These are phyloP conservation scores for Sonneratia caseolaris DNA, from an alignment of 345 rosid species.

Conservation along the genomic window DNA sequence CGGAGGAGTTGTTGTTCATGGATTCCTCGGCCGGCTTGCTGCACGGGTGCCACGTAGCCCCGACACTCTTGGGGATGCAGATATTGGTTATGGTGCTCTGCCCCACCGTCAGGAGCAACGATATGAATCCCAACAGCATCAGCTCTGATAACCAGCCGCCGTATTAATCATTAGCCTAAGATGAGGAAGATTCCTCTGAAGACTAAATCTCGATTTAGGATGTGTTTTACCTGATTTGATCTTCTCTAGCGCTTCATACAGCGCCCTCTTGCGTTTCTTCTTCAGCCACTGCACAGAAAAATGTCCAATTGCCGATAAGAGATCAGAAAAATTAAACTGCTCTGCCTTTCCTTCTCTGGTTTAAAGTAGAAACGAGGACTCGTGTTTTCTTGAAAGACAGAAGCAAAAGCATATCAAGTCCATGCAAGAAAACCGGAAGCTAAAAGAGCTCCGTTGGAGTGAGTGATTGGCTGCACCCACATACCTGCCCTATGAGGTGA, in stretches of 20 bases:
- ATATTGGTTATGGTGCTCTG: slow-evolving; percentile 12
- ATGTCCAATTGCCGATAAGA: not conserved
- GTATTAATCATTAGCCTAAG: not conserved
- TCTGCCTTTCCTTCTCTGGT: not conserved
- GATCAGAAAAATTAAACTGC: not conserved
- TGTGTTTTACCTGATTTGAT: slow-evolving; percentile 58
- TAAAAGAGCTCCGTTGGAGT: not conserved
- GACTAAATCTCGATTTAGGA: not conserved
- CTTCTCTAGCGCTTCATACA: slow-evolving; percentile 83
- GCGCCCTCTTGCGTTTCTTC: slow-evolving; percentile 52
- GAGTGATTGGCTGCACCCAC: too few relatives aligned
- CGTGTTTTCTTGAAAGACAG: too few relatives aligned
- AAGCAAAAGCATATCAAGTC: not conserved
- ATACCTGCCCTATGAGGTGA: slow-evolving; percentile 54
- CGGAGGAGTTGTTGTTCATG: not conserved
- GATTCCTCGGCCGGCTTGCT: not conserved
- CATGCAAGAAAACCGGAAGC: not conserved
- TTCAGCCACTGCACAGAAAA: slow-evolving; percentile 48
- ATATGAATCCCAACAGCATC: slow-evolving; percentile 18
- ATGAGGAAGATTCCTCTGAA: not conserved
- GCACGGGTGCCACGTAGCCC: slow-evolving; percentile 16
- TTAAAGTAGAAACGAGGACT: too few relatives aligned
- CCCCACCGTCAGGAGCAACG: slow-evolving; percentile 18
- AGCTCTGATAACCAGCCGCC: slow-evolving; percentile 10
- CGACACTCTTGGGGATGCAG: slow-evolving; percentile 12